Evolutionary conservation across 140 eudicot species (phyloP).

Genomic region (Oenanthe javanica): DNA sequence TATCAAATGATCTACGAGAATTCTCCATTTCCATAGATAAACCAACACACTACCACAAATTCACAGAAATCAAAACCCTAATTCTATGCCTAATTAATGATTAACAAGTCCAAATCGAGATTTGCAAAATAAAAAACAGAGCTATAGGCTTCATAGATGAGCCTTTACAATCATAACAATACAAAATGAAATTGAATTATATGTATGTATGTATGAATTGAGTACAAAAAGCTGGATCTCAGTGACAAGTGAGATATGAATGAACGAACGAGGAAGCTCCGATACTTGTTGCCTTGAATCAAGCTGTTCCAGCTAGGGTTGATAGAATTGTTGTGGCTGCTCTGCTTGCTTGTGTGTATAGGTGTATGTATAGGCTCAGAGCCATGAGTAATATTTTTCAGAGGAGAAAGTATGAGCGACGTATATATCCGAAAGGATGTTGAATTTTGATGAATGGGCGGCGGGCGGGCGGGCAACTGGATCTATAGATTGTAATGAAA

Average conservation of each 20-base stretch:
- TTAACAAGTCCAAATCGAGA: background rate
- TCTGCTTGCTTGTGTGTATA: background rate
- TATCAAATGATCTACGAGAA: slow-evolving; percentile 64
- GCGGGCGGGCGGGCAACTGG: background rate
- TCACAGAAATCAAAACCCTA: slow-evolving; percentile 11
- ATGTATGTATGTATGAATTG: background rate
- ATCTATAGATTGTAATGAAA: background rate
- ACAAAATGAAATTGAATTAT: background rate
- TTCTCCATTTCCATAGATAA: slow-evolving; percentile 52
- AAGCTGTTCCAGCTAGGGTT: background rate
- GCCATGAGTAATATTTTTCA: too few species aligned
- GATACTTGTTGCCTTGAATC: background rate
- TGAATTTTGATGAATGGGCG: background rate
- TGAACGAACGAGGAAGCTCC: background rate
- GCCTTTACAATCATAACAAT: background rate
- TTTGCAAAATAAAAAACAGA: background rate
- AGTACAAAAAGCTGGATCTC: background rate
- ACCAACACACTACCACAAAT: slow-evolving; percentile 14
- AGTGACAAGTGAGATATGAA: background rate
- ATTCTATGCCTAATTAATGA: slow-evolving; percentile 16
- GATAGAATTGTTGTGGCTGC: background rate
- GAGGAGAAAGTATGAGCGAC: background rate
- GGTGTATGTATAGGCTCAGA: background rate
- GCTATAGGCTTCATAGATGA: background rate
- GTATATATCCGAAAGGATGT: background rate